Conservation (phyloP, 2,329 filamentous ascomycete species). For the Leptodontidium sp. region DNA sequence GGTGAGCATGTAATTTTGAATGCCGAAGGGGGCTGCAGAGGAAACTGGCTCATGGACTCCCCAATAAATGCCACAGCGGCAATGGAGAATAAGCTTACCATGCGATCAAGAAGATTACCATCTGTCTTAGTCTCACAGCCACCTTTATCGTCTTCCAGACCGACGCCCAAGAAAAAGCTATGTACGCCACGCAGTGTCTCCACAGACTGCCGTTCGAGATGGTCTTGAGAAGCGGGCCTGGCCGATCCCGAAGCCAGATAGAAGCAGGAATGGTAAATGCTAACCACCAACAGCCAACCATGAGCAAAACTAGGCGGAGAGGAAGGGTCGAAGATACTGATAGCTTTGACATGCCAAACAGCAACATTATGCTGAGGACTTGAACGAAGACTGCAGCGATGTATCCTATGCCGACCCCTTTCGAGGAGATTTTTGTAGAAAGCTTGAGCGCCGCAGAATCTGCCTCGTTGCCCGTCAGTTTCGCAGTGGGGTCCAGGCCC, state of each 20-base stretch:
- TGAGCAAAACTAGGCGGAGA: slow-evolving; percentile 83
- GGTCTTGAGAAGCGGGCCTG: slow-evolving; percentile 78
- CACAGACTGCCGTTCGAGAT: slow-evolving; percentile 33
- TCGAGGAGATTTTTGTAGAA: slow-evolving; percentile 88
- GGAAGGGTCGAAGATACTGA: slow-evolving; percentile 85
- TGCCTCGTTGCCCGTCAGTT: slow-evolving; percentile 53
- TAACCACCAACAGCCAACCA: slow-evolving; percentile 93
- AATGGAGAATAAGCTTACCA: slow-evolving; percentile 85
- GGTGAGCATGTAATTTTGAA: neutral
- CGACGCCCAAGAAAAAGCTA: slow-evolving; percentile 84
- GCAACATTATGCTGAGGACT: slow-evolving; percentile 77
- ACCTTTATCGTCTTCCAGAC: slow-evolving; percentile 80
- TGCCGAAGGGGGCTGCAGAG: neutral
- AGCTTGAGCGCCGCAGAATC: slow-evolving; percentile 75
- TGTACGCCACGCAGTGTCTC: slow-evolving; percentile 70
- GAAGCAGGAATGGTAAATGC: slow-evolving; percentile 88
- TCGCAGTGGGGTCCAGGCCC: neutral
- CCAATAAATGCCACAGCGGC: slow-evolving; percentile 76
- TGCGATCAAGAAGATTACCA: slow-evolving; percentile 79
- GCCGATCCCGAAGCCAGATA: slow-evolving; percentile 85
- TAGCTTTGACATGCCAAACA: slow-evolving; percentile 59
- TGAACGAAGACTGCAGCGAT: slow-evolving; percentile 85
- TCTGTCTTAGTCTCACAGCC: slow-evolving; percentile 74
- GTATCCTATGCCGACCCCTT: slow-evolving; percentile 94
- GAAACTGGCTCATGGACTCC: neutral